Base-by-base conservation (phyloP, 177 flowering plant species). In the Vitis hybrid region DNA sequence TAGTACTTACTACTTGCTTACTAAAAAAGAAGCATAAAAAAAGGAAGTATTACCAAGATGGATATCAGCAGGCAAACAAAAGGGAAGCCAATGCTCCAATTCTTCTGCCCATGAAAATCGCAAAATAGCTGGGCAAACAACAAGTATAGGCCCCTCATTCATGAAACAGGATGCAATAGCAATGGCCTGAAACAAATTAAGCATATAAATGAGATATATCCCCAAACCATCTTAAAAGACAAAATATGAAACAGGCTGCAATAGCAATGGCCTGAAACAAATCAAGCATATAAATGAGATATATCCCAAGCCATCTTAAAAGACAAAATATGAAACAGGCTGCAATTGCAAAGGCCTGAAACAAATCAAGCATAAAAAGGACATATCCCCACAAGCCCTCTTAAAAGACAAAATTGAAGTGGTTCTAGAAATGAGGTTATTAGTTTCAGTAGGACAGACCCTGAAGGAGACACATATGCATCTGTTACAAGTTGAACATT, bases 31-130 rank as follows among this genome's bases (percentile, higher is more conserved):
- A 24, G 13, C 50, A 58, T 10, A 49, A 11, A 56, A 52, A 4
- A 27, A 16, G n/a, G 66, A 56, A 69, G 8, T 2, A 27, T 35
- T 87, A 93, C 99, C 99, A 10, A 95, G 88, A 79, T 95, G 99
- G 56, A 95, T 88, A 72, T 95, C 98, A 18, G 85, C 62, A 18
- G 99, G 99, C 73, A 88, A 80, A 81, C 89, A 86, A 74, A 69
- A 81, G 19, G 97, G 99, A 76, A 95, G 88, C 99, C 99, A 95
- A 30, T 82, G 94, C 84, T 95, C 99, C 60, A 95, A 70, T 74
- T 95, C 98, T 76, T 95, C 98, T n/a, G 99, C 99, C 99, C 99
- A 93, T 56, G 97, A 74, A 76, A 76, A 88, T 61, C 99, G 86
- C 78, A 95, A 81, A 71, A 95, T 81, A 71, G 99, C 99, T 49